phyloP scores from a whole-genome alignment of 208 protist species.

The Angomonas ambiguus region DNA sequence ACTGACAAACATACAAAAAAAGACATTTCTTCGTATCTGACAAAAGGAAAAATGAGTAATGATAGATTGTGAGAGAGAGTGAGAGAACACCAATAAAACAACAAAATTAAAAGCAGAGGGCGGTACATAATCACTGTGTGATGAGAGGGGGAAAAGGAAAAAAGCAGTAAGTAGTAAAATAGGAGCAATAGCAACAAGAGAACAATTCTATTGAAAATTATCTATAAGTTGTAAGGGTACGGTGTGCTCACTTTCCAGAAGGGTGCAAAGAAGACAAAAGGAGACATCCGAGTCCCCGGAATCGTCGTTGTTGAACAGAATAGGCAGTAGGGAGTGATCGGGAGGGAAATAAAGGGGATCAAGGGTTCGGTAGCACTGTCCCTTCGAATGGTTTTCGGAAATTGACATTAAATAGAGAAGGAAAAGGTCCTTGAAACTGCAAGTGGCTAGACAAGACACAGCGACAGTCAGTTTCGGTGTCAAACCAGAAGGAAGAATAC shows the following conservation, averaged over 20 bases:
- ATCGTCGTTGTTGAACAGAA: too few relatives aligned
- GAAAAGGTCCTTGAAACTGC: neutral
- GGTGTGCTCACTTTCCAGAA: neutral
- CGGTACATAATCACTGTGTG: too few relatives aligned
- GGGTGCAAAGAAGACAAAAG: neutral
- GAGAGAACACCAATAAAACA: neutral
- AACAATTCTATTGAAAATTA: neutral
- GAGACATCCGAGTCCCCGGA: too few relatives aligned
- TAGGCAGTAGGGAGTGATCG: neutral
- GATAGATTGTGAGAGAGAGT: too few relatives aligned
- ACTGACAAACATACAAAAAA: slow-evolving; percentile 17
- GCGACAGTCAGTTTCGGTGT: neutral
- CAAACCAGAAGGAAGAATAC: neutral
- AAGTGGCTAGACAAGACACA: neutral
- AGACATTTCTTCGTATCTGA: too few relatives aligned
- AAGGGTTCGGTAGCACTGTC: neutral
- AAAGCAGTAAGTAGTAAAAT: too few relatives aligned
- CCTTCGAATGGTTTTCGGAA: neutral
- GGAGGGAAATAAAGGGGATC: neutral
- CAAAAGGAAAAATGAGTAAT: too few relatives aligned
- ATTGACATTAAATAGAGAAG: neutral
- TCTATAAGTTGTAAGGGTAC: neutral
- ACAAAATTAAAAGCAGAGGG: too few relatives aligned
- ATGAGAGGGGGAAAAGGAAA: too few relatives aligned
- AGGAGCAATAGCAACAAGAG: too few relatives aligned